Base-by-base conservation (phyloP, 306 rosid species). In the Vigna radiata region DNA sequence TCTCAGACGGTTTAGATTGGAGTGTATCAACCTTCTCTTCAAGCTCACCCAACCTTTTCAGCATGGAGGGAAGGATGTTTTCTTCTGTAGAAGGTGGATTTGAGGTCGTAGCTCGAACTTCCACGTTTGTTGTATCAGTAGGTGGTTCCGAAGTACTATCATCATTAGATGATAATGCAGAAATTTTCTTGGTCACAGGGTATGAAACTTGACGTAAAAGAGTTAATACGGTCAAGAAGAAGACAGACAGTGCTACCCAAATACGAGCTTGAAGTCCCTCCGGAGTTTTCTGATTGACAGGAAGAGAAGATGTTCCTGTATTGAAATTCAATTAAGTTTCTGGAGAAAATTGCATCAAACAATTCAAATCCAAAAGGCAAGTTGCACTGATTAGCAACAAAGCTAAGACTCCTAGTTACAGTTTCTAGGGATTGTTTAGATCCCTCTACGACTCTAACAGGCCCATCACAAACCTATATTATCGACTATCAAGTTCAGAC, bases 1-100 rank as follows among this genome's bases (percentile, higher is more conserved):
- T 96, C 86, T 79, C 87, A 36, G 94, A 89, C 66, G 97, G 97
- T 85, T 95, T 95, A 59, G 96, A 87, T 88, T 91, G 96, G 85
- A 95, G 97, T 12, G 83, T 82, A 54, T 76, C 89, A 52, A 96
- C 97, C 88, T 89, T 96, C 89, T 88, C 91, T 86, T 96, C 99
- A 79, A 96, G 97, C 83, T 88, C 97, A 37, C 88, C 86, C 53
- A 92, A 82, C 88, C 91, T 87, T 77, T 88, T 91, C 60, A 87
- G 72, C 82, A 92, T 68, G 44, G 92, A 78, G 31, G 96, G 83
- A 75, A 91, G 88, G 68, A 86, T 88, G 70, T 87, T 89, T 74
- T 88, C 83, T 74, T 88, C 90, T 17, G 85, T 53, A 56, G 41
- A 17, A 76, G 81, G 49, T 72, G 87, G 52, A 53, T 83, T 85